Evolutionary conservation across 352 stramenopile genomes (phyloP), one percentile per base, ranked within the genome.

Genomic region (Detonula confervacea): DNA sequence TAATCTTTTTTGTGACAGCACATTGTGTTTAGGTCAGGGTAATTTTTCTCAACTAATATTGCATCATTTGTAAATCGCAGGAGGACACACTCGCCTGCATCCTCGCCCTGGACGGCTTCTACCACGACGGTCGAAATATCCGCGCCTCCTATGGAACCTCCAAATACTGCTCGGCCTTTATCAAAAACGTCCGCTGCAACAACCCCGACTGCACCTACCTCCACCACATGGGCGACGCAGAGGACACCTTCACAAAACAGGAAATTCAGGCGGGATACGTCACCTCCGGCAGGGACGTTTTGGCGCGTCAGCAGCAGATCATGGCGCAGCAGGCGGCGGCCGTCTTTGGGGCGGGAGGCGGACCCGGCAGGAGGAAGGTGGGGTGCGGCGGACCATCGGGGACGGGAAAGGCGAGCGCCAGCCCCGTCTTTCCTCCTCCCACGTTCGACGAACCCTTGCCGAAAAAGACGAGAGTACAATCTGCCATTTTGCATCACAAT

Each of bases 211-310:
- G 90, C 66, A 95, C 90, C 6, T 95, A 95, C 55, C 64, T 95
- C 6, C 90, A 95, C 61, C 68, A 88, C 44, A 92, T 95, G 90
- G 90, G 90, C 25, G 87, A 90, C 59, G 77, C 79, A 1, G 90
- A 93, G 80, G 88, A 93, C 65, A 95, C 85, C 5, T 95, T 94
- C 73, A 92, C 88, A 24, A 95, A 95, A 64, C 90, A 95, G 76
- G 90, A 94, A 82, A 95, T 95, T 73, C 90, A 95, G 76, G 90
- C 90, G 14, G 90, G 90, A 46, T 95, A 94, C 59, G 90, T 95
- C 1, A 95, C 90, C 7, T 88, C 73, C 61, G 90, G 90, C 18
- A 70, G 90, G 44, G 90, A 95, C 82, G 87, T 93, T 14, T 70
- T 93, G 37, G 86, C 84, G 42, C 84, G 86, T 25, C 88, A 93